Base-by-base conservation (phyloP, 2,329 filamentous ascomycete genomes). In the Apiospora kogelbergensis region DNA sequence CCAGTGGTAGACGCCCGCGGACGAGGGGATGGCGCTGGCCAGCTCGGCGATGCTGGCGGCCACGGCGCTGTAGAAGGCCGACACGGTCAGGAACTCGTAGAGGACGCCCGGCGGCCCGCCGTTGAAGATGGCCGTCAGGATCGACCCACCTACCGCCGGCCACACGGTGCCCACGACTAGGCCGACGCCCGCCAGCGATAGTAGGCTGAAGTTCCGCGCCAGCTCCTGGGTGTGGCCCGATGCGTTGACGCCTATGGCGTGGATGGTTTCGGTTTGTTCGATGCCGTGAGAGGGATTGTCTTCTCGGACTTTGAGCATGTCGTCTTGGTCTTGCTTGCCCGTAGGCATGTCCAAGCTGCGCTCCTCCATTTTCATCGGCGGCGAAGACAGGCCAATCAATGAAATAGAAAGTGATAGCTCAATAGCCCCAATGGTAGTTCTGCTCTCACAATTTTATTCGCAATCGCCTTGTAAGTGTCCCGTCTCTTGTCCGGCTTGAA, bases 1-100 rank as follows among this genome's bases (percentile, higher is more conserved):
- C 86, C 86, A 90, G 73, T 90, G 88, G 69, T 90, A 90, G 6
- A 90, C 86, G 30, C 87, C 88, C 68, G 84, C 86, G 7, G 86
- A 84, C 1, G 87, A 89, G n/a, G 88, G 88, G 70, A 90, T 88
- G 22, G 87, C 85, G 67, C 86, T 88, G 15, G 87, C 86, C 37
- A 90, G 80, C 77, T 90, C 88, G 60, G 88, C 88, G 69, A 90
- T 84, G 15, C 84, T 88, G 5, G 87, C 86, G 0, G 86, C 86
- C 30, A 90, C 82, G 66, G 86, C 78, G 81, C 85, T 88, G 79
- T 90, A 90, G 72, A 86, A 89, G 65, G 81, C 69, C 5, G 81
- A 82, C 0, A 83, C 81, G 42, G 76, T 76, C 68, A 84, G 75
- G 74, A 90, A 89, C 78, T 90, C 89, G 77, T 90, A 91, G 1